Base-by-base conservation (phyloP, 371 early-diverging fungal genomes). In the Lichtheimia ramosa region DNA sequence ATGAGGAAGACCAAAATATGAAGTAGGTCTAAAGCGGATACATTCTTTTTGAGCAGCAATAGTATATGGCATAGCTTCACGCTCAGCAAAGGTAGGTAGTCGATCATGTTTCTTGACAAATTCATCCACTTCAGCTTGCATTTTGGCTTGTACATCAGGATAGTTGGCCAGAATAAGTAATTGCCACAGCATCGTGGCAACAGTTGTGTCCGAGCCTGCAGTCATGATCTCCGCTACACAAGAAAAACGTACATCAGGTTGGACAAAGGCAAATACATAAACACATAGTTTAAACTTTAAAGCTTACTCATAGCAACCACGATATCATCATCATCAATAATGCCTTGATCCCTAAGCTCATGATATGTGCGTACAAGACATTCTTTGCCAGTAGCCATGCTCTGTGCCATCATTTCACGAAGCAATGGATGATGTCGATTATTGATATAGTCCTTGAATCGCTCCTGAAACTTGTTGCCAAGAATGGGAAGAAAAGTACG, bases 21-120 rank as follows among this genome's bases (percentile, higher is more conserved):
- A 42, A 0, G 52, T 52, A 3, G 62, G 61, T 6, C 66, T 62
- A 39, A 54, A 66, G n/a, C 70, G 61, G 56, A 70, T 51, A 16
- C 66, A 57, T 43, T 70, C 70, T 42, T 62, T 70, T 48, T 63
- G 61, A 2, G 64, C 64, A 16, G 62, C 63, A 14, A 64, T 34
- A 21, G 43, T 21, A 46, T 59, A 70, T 21, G 64, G 70, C 18
- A 64, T 48, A 1, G 24, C 15, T 20, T 64, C 64, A 25, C 70
- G 59, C 7, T 64, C 60, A 5, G 54, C 21, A 42, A 58, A 71
- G 4, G 23, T 51, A 5, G 71, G 71, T 5, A 65, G 27, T 34
- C 62, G 43, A 21, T 25, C 21, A 18, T 68, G 42, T 18, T 41
- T 43, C 5, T 41, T 16, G 5, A 56, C 53, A 52, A 64, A 64